Conservation (phyloP, 2,329 filamentous ascomycete species). For the Tolypocladium endophyticum region DNA sequence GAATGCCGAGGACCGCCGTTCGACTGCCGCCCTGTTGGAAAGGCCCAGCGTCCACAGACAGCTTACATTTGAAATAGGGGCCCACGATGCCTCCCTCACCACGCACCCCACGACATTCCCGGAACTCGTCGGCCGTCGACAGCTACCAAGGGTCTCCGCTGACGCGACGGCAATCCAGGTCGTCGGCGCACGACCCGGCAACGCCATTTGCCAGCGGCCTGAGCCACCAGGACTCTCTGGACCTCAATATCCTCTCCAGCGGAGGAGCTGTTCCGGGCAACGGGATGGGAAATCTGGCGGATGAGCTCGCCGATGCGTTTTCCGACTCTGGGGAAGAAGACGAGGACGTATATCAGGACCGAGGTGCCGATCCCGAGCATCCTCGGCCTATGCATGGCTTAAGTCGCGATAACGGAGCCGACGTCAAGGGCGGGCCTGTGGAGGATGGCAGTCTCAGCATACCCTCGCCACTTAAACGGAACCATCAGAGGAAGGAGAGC, state of each 20-base stretch:
- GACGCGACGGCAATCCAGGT: constrained; percentile 38
- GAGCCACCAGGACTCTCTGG: constrained; percentile 36
- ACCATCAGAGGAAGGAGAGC: constrained; percentile 42
- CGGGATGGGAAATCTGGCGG: constrained; percentile 66
- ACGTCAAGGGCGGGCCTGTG: constrained; percentile 10
- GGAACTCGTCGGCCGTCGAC: constrained; percentile 45
- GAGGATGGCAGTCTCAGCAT: constrained; percentile 31
- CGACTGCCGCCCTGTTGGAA: not conserved
- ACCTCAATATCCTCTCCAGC: constrained; percentile 33
- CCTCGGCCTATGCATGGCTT: not conserved
- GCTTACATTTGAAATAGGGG: not conserved
- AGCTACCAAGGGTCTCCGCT: constrained; percentile 34
- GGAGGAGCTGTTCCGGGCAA: constrained; percentile 33
- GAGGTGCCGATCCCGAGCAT: constrained; percentile 16
- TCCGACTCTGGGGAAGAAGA: constrained; percentile 56
- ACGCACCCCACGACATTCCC: constrained; percentile 48
- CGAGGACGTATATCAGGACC: constrained; percentile 39
- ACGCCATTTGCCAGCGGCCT: constrained; percentile 38
- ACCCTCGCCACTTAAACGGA: constrained; percentile 30
- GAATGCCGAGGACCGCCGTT: not conserved
- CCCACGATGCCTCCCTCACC: constrained; percentile 30
- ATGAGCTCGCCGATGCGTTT: constrained; percentile 68
- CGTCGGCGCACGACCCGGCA: constrained; percentile 37
- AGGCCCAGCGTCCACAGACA: not conserved
- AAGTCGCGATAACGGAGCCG: constrained; percentile 1